Conservation (phyloP, 306 rosid species). For the Prinsepia uniflora region DNA sequence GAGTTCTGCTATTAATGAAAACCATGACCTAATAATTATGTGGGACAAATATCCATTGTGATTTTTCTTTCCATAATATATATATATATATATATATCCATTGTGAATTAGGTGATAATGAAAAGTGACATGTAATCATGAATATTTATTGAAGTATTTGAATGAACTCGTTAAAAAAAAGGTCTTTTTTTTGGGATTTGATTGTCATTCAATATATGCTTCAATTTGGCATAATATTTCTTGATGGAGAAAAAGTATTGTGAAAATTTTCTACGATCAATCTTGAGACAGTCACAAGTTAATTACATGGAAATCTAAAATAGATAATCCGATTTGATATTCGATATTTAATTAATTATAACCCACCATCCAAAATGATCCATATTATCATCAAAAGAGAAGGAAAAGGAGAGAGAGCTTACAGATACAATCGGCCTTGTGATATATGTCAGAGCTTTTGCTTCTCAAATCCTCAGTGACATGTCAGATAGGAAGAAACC, state of each 20-base stretch:
- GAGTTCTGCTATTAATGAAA: background rate
- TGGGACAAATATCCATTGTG: background rate
- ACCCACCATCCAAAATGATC: background rate
- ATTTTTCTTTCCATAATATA: background rate
- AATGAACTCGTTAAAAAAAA: constrained; percentile 5
- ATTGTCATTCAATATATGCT: background rate
- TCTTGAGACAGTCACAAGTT: too few relatives aligned
- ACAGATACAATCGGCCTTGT: constrained; percentile 34
- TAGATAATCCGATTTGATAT: too few relatives aligned
- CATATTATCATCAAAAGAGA: background rate
- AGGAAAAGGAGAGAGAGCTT: constrained; percentile 30
- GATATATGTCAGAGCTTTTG: background rate
- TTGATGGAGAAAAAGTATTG: background rate
- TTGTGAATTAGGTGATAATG: constrained; percentile 3
- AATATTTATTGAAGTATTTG: background rate
- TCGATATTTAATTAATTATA: background rate
- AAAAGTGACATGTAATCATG: constrained; percentile 13
- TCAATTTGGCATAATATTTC: background rate
- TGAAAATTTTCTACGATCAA: too few relatives aligned
- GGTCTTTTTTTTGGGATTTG: background rate
- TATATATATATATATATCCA: background rate
- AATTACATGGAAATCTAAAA: too few relatives aligned
- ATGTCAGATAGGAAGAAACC: constrained; percentile 22
- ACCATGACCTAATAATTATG: background rate
- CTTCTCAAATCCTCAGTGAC: background rate